phyloP scores from a whole-genome alignment of 306 rosid species.

The Ormosia emarginata region DNA sequence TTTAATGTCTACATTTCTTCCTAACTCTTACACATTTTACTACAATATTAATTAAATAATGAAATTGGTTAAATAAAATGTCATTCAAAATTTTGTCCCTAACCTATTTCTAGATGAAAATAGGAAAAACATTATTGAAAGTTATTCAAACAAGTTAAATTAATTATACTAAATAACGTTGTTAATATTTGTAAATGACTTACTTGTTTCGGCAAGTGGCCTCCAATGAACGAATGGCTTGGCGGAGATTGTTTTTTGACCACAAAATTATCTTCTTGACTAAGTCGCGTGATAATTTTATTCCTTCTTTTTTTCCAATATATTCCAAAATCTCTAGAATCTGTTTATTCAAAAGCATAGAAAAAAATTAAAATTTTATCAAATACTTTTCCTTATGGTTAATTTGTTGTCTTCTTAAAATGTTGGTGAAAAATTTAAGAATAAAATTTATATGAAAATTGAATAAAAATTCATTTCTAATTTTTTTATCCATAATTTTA shows the following conservation, averaged over 20 bases:
- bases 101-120: background rate
- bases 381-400: background rate
- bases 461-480: no score
- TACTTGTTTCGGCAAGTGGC: constrained; percentile 66
- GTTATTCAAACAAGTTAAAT: background rate
- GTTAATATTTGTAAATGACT: background rate
- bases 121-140: background rate
- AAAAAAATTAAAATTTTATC: background rate
- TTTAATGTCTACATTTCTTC: no score
- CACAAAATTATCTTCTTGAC: constrained; percentile 45
- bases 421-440: no score
- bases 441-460: no score
- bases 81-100: background rate
- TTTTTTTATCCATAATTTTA: no score
- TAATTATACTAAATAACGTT: background rate
- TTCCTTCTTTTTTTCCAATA: constrained; percentile 53
- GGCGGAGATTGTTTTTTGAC: constrained; percentile 66
- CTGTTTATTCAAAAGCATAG: constrained; percentile 33
- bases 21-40: background rate
- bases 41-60: background rate
- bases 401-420: no score
- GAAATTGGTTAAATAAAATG: background rate
- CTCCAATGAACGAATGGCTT: constrained; percentile 83
- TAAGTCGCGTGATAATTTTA: constrained; percentile 37
- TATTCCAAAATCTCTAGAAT: constrained; percentile 55